A percentile compares a stretch with the other conserved stretches of the same genome.
Conservation (phyloP, 2,329 filamentous ascomycete genomes). For the Penicillium sp. region DNA sequence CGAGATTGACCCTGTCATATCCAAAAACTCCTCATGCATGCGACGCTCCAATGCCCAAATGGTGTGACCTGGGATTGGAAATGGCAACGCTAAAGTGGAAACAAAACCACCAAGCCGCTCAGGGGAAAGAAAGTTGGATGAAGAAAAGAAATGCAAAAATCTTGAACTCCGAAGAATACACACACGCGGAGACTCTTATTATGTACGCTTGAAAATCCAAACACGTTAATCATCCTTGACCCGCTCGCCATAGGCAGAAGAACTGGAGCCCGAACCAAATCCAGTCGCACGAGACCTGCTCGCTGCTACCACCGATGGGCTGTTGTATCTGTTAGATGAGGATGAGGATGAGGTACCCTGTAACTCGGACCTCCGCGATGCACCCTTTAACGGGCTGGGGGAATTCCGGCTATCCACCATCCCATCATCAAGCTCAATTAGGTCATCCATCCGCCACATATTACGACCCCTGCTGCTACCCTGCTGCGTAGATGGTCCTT, state of each 20-base stretch:
- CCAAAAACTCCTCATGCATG: not conserved
- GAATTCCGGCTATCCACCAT: constrained; percentile 27
- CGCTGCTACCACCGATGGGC: constrained; percentile 26
- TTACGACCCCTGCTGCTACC: constrained; percentile 20
- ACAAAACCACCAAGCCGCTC: constrained; percentile 18
- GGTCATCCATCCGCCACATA: constrained; percentile 36
- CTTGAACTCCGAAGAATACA: constrained; percentile 8
- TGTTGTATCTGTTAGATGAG: constrained; percentile 22
- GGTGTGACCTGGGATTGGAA: not conserved
- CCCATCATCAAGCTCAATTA: constrained; percentile 44
- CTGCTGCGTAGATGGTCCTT: constrained; percentile 23
- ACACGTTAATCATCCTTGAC: constrained; percentile 30
- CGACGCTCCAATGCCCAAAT: not conserved
- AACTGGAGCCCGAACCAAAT: constrained; percentile 10
- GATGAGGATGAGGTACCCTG: constrained; percentile 21
- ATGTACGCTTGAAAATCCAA: constrained; percentile 20
- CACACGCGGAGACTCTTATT: constrained; percentile 17
- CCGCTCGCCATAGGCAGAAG: constrained; percentile 18
- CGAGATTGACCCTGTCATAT: not conserved
- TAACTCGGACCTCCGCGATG: constrained; percentile 16
- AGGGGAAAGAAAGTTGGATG: constrained; percentile 1
- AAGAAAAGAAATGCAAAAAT: constrained; percentile 10
- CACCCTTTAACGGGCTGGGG: constrained; percentile 14
- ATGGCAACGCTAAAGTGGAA: not conserved
- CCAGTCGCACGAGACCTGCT: constrained; percentile 35